Conservation (phyloP, 2,329 filamentous ascomycete genomes). For the Phaeosphaeriaceae sp. region DNA sequence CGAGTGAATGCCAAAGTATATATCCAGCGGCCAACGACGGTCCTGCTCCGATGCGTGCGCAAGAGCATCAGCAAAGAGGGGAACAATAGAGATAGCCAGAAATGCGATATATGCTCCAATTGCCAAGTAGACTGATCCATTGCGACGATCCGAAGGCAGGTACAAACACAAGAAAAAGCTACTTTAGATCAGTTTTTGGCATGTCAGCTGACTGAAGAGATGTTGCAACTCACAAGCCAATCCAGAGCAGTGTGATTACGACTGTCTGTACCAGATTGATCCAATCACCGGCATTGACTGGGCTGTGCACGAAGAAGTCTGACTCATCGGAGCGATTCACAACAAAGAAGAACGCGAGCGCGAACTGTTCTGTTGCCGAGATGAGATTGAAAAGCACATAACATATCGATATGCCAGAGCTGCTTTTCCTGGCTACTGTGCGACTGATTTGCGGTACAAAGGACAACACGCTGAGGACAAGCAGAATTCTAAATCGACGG, state of each 20-base stretch:
- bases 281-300: constrained; percentile 4
- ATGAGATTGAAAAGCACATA: constrained; percentile 12
- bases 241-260: constrained; percentile 3
- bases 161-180: constrained; percentile 5
- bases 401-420: constrained; percentile 8
- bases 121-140: constrained; percentile 1
- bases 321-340: not conserved
- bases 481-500: constrained; percentile 1
- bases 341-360: constrained; percentile 7
- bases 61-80: constrained; percentile 1
- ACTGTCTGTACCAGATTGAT: constrained; percentile 4
- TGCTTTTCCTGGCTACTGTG: not conserved
- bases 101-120: constrained; percentile 3
- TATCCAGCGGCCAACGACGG: not conserved
- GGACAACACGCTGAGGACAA: constrained; percentile 5
- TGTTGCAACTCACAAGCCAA: not conserved
- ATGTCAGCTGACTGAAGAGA: not conserved
- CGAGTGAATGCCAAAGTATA: constrained; percentile 5
- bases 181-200: not conserved
- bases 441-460: constrained; percentile 5
- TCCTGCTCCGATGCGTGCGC: not conserved
- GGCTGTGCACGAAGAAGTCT: constrained; percentile 6
- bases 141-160: constrained; percentile 1
- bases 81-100: constrained; percentile 4
- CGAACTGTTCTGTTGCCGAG: constrained; percentile 7